Base-by-base conservation (phyloP, 805 yeast genomes). In the Kodamaea neixiangensis region DNA sequence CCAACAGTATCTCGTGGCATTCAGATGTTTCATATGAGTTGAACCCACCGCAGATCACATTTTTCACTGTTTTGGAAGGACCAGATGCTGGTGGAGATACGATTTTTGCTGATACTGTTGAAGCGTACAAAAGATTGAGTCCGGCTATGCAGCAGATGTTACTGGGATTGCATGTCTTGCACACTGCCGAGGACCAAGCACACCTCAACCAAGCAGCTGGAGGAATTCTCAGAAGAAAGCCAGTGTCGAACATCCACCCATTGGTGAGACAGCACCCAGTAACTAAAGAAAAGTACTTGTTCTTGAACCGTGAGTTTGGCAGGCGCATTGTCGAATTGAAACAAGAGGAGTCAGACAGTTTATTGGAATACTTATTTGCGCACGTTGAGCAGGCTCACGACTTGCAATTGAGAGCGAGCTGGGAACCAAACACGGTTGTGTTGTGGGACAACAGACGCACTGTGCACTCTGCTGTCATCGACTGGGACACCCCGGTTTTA, bases 391-490 rank as follows among this genome's bases (percentile, higher is more conserved):
- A 70, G 55, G 65, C 81, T 21, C 78, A 77, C 51, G 90, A 85
- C 64, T 74, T 85, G 58, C 89, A 86, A 57, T 72, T 85, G 48
- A 79, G 92, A 62, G 88, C 89, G 43, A 76, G 67, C 49, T 87
- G 90, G 87, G 85, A 82, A 62, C 83, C 85, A 48, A 78, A 79
- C 46, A 79, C 90, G 1, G 86, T 87, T 47, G 89, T 84, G 15
- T 67, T 86, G 21, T 87, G 93, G 93, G 94, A 87, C 62, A 87
- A 87, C 74, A 81, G 94, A 64, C 74, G 86, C 61, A 79, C 83
- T 7, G 68, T 79, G 20, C 94, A 87, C 65, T 73, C 87, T 11
- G 90, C 91, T 13, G 75, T 83, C 14, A 78, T 81, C 49, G 93
- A 87, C 60, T 87, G 89, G 85, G 86, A 80, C 57, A 75, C 79